Evolutionary conservation across 2,329 filamentous ascomycete species (phyloP), one percentile per base, ranked within the genome.

Genomic region (Capronia epimyces): DNA sequence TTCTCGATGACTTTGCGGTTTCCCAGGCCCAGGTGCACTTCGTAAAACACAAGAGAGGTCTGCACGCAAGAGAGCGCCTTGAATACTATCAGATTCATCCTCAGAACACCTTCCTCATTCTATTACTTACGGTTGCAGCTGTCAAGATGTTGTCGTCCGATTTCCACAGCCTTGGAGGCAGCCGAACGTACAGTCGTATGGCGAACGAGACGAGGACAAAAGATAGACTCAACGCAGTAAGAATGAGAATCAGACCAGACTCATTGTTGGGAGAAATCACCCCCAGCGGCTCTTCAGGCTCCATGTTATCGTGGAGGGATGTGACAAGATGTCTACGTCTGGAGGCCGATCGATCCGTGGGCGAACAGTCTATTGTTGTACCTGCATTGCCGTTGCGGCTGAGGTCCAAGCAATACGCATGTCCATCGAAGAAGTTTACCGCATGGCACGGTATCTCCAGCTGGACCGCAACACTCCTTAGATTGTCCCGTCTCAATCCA

Each of bases 21-120:
- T 3, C 73, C 73, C 56, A 71, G 70, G 2, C 73, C 72, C 37
- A 64, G 56, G 8, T 63, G 55, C 1, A 73, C 65, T 40, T 67
- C 65, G 0, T 64, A 53, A 22, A 74, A 69, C 0, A 71, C 63
- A 4, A 70, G 43, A 1, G 65, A 62, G 3, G 66, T 64, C 56
- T 75, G 71, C 3, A 66, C 50, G 3, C 67, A 57, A 5, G 67
- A 62, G 20, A 70, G 51, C 3, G 63, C 20, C 70, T 21, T 71
- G 51, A 18, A 13, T 20, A 22, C 47, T 24, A 50, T 50, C n/a
- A 49, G 42, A 29, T 45, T 46, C 32, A 15, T 34, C 24, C 21
- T 9, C 27, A 24, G 3, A n/a, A 16, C 6, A 18, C 8, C 15
- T 8, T 32, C 13, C 8, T 49, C 10, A 12, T 31, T 22, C 10